Conservation (phyloP, 1,284 basidiomycete genomes). For the Fomitopsis betulina region DNA sequence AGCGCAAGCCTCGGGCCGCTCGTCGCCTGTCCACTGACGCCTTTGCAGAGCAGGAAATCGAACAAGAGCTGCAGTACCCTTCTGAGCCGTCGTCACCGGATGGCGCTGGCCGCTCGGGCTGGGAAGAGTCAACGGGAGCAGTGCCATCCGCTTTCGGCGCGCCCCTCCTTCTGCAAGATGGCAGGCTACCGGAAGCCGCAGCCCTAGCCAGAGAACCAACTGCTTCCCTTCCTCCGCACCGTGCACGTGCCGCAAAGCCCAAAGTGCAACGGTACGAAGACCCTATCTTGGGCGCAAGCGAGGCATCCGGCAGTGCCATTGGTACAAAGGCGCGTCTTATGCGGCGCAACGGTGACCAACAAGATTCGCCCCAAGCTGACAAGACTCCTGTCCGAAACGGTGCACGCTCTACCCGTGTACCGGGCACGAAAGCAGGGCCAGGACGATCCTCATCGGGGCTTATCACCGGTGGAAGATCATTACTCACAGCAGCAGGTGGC, state of each 20-base stretch:
- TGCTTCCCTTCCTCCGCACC: slow-evolving; percentile 35
- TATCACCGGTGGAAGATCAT: slow-evolving; percentile 12
- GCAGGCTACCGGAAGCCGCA: not conserved
- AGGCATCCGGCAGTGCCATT: slow-evolving; percentile 33
- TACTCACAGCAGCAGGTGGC: slow-evolving; percentile 17
- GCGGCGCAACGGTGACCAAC: slow-evolving; percentile 2
- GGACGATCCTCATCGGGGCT: slow-evolving; percentile 38
- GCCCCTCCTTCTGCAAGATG: slow-evolving; percentile 6
- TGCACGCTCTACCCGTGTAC: slow-evolving; percentile 2
- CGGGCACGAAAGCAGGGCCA: slow-evolving; percentile 38
- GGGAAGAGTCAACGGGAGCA: not conserved
- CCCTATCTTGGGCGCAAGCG: slow-evolving; percentile 17
- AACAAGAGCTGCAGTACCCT: not conserved
- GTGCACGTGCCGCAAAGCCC: slow-evolving; percentile 44
- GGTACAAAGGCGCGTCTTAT: slow-evolving; percentile 42
- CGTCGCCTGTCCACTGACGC: not conserved
- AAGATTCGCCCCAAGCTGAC: not conserved
- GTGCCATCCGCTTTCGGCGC: slow-evolving; percentile 4
- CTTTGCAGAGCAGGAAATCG: not conserved
- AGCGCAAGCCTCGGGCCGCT: not conserved
- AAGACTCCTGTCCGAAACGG: not conserved
- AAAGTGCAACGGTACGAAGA: slow-evolving; percentile 46
- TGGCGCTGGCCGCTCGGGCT: not conserved
- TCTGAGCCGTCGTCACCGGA: not conserved
- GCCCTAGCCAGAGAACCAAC: slow-evolving; percentile 22